phyloP scores from a whole-genome alignment of 495 filamentous ascomycete genomes.

The Neurospora sp. region DNA sequence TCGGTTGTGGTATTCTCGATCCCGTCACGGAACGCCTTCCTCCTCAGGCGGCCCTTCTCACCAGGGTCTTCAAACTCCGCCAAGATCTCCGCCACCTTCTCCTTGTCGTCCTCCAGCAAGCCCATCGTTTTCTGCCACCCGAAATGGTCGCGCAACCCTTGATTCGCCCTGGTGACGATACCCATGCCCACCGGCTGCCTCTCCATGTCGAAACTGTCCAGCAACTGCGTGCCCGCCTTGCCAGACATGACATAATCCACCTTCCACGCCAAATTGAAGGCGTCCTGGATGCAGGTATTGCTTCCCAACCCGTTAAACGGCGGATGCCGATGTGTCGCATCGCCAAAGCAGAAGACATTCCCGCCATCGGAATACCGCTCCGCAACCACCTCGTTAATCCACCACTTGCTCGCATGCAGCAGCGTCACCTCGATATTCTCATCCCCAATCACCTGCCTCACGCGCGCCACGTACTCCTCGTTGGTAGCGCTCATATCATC shows the following conservation, averaged over 20 bases:
- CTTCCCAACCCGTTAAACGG: slow-evolving; percentile 38
- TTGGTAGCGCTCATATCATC: slow-evolving; percentile 22
- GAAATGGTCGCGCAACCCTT: slow-evolving; percentile 25
- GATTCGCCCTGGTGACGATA: slow-evolving; percentile 30
- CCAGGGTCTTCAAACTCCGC: slow-evolving; percentile 21
- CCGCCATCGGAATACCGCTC: slow-evolving; percentile 28
- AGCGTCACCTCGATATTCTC: slow-evolving; percentile 26
- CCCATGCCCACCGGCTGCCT: slow-evolving; percentile 31
- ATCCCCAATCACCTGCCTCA: slow-evolving; percentile 43
- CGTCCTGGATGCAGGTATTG: slow-evolving; percentile 41
- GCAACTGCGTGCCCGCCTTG: slow-evolving; percentile 14
- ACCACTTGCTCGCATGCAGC: slow-evolving; percentile 29
- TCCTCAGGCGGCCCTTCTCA: slow-evolving; percentile 11
- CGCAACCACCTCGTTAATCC: slow-evolving; percentile 33
- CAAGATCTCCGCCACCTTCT: slow-evolving; percentile 11
- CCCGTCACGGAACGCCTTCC: slow-evolving; percentile 16
- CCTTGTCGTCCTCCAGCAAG: slow-evolving; percentile 20
- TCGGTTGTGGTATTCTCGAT: slow-evolving; percentile 24
- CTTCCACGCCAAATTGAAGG: slow-evolving; percentile 43
- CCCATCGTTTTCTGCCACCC: slow-evolving; percentile 24
- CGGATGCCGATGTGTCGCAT: slow-evolving; percentile 38
- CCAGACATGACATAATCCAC: slow-evolving; percentile 30
- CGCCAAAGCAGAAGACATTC: slow-evolving; percentile 36
- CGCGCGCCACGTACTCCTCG: slow-evolving; percentile 28
- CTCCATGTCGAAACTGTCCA: slow-evolving; percentile 28